phyloP scores from a whole-genome alignment of 2,329 filamentous ascomycete genomes.

The Epichloe coenophiala region DNA sequence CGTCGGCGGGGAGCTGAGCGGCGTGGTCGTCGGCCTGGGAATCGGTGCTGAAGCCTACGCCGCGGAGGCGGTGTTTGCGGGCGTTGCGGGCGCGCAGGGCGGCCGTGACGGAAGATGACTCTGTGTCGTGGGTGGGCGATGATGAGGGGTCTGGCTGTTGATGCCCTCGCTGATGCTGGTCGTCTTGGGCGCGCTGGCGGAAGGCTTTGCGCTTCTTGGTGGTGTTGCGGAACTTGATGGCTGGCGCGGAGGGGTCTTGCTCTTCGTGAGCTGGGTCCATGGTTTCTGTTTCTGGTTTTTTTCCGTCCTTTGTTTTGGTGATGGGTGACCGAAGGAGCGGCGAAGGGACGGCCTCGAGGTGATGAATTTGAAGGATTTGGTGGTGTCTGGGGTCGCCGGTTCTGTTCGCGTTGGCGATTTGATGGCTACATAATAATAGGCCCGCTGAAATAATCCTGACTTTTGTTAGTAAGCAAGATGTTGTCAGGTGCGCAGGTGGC shows the following conservation, averaged over 20 bases:
- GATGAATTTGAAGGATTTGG: too few species aligned
- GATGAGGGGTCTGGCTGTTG: neutral
- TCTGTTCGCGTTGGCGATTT: too few species aligned
- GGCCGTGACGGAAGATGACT: conserved; percentile 28
- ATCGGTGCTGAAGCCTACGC: conserved; percentile 40
- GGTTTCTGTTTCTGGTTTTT: neutral
- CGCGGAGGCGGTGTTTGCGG: conserved; percentile 34
- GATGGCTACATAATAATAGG: too few species aligned
- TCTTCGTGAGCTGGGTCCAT: conserved; percentile 14
- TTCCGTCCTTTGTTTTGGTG: neutral
- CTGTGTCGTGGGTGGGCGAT: conserved; percentile 7
- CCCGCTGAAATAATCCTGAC: too few species aligned
- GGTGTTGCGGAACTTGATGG: conserved; percentile 37
- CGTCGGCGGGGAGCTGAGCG: conserved; percentile 21
- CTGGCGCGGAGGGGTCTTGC: conserved; percentile 12
- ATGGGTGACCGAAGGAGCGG: too few species aligned
- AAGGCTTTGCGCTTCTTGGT: conserved; percentile 48
- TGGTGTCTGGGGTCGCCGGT: too few species aligned
- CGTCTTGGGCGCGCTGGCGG: conserved; percentile 33
- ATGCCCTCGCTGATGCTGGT: conserved; percentile 1
- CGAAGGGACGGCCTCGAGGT: too few species aligned
- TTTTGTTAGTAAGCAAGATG: too few species aligned
- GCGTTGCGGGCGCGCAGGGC: conserved; percentile 39
- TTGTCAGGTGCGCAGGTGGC: too few species aligned
- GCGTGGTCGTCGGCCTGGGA: conserved; percentile 9